Base-by-base conservation (phyloP, 805 yeast species). In the Candida peoriensis region DNA sequence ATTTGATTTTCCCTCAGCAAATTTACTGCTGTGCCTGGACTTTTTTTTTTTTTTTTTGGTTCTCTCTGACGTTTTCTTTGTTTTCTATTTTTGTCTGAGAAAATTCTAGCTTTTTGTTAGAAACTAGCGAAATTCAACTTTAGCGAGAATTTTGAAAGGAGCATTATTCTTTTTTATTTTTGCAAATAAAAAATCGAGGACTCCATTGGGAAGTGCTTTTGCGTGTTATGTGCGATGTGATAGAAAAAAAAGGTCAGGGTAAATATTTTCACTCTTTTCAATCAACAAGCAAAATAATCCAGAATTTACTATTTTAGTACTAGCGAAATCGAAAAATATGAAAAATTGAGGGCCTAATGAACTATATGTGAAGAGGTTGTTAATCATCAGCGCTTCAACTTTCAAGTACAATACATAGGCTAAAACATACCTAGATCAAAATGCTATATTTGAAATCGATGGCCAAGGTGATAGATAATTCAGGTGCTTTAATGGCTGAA, bases 401-500 rank as follows among this genome's bases (percentile, higher is more conserved):
- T 11, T 26, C 28, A 26, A 26, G 15, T 7, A 15, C 10, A 26
- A 17, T 13, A 8, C 8, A 26, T 10, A 15, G 13, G 12, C 18
- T 11, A 12, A 20, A 17, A 6, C 20, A 18, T 7, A 20, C 15
- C n/a, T 17, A 6, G 14, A 7, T 13, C 39, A 59, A 30, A 20
- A 90, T 90, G 98, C 77, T 90, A 35, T 87, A 86, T 63, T 74
- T 90, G 53, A 90, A 90, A 66, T 70, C 96, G 12, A 68, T 93
- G 60, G 64, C 88, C 36, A 89, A 83, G 58, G 96, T 89, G 45
- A 85, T 90, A 43, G 98, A 90, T 63, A 90, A 90, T 70, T 82
- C 96, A 16, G 95, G 97, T 20, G 98, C 97, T 4, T 85, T 83
- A 58, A 63, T 88, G 42, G 97, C 83, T 12, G 97, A 93, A 62